Conservation (phyloP, 169 alveolate genomes). For the Cryptosporidium viatorum region DNA sequence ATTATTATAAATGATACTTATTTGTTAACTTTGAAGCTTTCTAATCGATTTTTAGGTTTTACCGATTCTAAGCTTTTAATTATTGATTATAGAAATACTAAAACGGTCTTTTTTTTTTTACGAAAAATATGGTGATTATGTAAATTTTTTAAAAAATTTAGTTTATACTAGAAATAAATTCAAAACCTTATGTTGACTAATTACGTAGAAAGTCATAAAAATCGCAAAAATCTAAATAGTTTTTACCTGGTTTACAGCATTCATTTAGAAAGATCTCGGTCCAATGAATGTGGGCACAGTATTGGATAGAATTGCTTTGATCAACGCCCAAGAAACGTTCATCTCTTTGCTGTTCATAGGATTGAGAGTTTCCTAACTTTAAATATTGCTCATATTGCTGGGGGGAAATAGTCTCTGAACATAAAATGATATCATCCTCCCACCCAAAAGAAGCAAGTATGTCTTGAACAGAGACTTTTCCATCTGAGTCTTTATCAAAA, state of each 20-base stretch:
- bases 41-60: background rate
- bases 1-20: background rate
- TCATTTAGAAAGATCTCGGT: constrained; percentile 71
- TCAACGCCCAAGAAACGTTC: constrained; percentile 7
- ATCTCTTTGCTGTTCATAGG: constrained; percentile 4
- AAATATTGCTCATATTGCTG: constrained; percentile 61
- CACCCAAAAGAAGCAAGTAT: constrained; percentile 72
- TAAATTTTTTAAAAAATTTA: background rate
- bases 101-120: background rate
- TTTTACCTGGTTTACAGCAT: constrained; percentile 68
- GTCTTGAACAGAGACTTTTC: constrained; percentile 73
- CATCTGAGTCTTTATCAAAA: constrained; percentile 71
- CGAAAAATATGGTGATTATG: background rate
- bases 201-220: constrained; percentile 54
- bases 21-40: no score
- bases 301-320: constrained; percentile 28
- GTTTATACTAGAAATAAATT: background rate
- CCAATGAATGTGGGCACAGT: constrained; percentile 75
- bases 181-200: background rate
- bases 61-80: no score
- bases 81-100: no score
- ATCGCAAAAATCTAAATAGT: constrained; percentile 61
- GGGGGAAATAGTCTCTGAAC: constrained; percentile 69
- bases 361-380: constrained; percentile 14
- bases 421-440: constrained; percentile 69